Conservation (phyloP, 352 stramenopile genomes). For the Phytophthora idaei region DNA sequence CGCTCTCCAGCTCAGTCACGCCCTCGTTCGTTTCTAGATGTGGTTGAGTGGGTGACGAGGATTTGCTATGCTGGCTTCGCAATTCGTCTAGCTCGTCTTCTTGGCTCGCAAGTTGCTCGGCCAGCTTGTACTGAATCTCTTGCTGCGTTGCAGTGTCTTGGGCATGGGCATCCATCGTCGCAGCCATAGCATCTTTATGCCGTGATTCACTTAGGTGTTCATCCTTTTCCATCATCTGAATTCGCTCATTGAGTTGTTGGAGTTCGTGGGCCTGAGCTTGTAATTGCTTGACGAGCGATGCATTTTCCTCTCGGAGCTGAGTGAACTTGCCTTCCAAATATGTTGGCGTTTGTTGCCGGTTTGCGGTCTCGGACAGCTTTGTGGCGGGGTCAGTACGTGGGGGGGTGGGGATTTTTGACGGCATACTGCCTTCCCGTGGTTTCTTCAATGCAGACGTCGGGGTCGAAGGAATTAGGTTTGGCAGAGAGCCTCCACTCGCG, state of each 20-base stretch:
- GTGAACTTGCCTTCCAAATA: constrained; percentile 21
- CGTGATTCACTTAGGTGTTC: constrained; percentile 18
- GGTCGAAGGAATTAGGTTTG: constrained; percentile 38
- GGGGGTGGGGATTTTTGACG: constrained; percentile 32
- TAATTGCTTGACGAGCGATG: constrained; percentile 26
- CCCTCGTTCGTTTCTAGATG: not conserved
- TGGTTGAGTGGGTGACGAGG: not conserved
- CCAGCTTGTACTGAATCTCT: constrained; percentile 28
- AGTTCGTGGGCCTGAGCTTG: constrained; percentile 26
- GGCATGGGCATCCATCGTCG: constrained; percentile 13
- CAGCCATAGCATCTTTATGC: constrained; percentile 24
- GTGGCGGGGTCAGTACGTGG: constrained; percentile 9
- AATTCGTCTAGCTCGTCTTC: constrained; percentile 21
- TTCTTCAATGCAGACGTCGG: constrained; percentile 34
- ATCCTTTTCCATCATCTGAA: constrained; percentile 41
- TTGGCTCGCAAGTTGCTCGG: constrained; percentile 20
- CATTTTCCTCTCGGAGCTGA: constrained; percentile 43
- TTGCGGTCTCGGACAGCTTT: constrained; percentile 3
- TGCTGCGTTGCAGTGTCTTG: constrained; percentile 21
- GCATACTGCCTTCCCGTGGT: constrained; percentile 16
- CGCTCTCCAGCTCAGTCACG: constrained; percentile 6
- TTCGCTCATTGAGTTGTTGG: constrained; percentile 24
- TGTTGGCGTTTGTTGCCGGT: not conserved
- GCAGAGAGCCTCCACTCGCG: not conserved
- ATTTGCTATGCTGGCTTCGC: not conserved